These are phyloP conservation scores for Umbelopsis sp. DNA, from an alignment of 371 early-diverging fungal genomes.

Conservation along the genomic window DNA sequence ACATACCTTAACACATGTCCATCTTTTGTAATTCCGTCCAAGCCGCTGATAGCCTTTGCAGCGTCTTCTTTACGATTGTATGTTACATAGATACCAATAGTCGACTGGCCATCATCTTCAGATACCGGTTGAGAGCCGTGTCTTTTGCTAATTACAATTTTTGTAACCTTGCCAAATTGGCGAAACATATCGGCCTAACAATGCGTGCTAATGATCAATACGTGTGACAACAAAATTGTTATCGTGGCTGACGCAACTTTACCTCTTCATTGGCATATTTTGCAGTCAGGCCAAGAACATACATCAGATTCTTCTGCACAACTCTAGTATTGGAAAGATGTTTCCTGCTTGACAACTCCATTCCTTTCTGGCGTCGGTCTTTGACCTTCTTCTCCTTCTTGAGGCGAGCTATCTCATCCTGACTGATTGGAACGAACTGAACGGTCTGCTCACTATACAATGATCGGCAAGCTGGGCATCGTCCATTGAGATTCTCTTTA, in stretches of 20 bases:
- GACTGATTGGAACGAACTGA: conserved; percentile 41
- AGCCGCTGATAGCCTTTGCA: conserved; percentile 82
- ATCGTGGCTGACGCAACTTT: background rate
- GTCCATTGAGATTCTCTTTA: conserved; percentile 87
- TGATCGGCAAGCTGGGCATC: conserved; percentile 89
- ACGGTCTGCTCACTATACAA: conserved; percentile 64
- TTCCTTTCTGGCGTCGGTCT: conserved; percentile 82
- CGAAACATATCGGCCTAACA: conserved; percentile 84
- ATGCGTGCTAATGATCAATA: conserved; percentile 30
- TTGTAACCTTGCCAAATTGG: conserved; percentile 86
- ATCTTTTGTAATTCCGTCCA: conserved; percentile 89
- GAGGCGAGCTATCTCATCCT: conserved; percentile 44
- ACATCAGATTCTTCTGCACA: conserved; percentile 92
- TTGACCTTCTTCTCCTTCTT: conserved; percentile 82
- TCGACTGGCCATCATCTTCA: conserved; percentile 26
- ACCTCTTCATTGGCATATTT: conserved; percentile 86
- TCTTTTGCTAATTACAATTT: conserved; percentile 70
- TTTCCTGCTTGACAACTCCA: conserved; percentile 75
- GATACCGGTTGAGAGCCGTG: conserved; percentile 32
- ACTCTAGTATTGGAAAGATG: conserved; percentile 89
- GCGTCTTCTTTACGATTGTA: conserved; percentile 91
- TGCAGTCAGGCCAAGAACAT: conserved; percentile 86
- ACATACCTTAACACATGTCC: conserved; percentile 76
- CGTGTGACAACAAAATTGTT: background rate
- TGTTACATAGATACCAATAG: conserved; percentile 87